Evolutionary conservation across 768 basidiomycete species (phyloP).

Genomic region (Mycena crocata): DNA sequence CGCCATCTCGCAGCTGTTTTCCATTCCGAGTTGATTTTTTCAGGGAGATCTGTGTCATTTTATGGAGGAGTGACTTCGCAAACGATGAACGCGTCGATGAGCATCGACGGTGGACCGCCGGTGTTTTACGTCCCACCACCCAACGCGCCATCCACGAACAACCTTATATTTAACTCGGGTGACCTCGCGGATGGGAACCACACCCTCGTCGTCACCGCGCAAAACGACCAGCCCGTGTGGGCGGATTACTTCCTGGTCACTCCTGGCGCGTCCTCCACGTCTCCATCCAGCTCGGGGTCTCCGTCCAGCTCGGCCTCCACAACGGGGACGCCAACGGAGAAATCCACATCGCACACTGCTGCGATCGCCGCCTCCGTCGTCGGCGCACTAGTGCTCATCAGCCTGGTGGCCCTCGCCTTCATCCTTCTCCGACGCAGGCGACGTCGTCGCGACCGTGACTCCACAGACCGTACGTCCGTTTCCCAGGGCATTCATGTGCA

Average conservation of each 20-base stretch:
- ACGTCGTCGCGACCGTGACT: too few species aligned
- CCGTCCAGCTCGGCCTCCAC: too few species aligned
- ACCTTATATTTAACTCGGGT: slow-evolving; percentile 10
- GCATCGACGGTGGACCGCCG: slow-evolving; percentile 5
- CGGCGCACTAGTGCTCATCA: too few species aligned
- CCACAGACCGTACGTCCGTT: too few species aligned
- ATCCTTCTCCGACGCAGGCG: too few species aligned
- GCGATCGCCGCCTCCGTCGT: too few species aligned
- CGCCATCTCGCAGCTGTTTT: background rate
- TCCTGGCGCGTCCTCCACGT: background rate
- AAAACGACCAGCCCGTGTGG: slow-evolving; percentile 1
- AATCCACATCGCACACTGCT: too few species aligned
- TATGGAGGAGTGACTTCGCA: slow-evolving; percentile 7
- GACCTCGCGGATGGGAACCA: background rate
- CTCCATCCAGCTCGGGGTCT: too few species aligned
- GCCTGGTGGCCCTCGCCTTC: too few species aligned
- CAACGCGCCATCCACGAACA: background rate
- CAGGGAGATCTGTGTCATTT: slow-evolving; percentile 1
- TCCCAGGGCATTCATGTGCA: too few species aligned
- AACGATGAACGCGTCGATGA: slow-evolving; percentile 1
- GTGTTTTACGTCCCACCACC: background rate
- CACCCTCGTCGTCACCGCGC: slow-evolving; percentile 16
- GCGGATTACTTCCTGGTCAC: slow-evolving; percentile 17
- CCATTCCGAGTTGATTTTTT: background rate
- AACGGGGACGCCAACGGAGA: too few species aligned